These are phyloP conservation scores for Didymella sp. DNA, from an alignment of 2,329 filamentous ascomycete species.

Conservation along the genomic window DNA sequence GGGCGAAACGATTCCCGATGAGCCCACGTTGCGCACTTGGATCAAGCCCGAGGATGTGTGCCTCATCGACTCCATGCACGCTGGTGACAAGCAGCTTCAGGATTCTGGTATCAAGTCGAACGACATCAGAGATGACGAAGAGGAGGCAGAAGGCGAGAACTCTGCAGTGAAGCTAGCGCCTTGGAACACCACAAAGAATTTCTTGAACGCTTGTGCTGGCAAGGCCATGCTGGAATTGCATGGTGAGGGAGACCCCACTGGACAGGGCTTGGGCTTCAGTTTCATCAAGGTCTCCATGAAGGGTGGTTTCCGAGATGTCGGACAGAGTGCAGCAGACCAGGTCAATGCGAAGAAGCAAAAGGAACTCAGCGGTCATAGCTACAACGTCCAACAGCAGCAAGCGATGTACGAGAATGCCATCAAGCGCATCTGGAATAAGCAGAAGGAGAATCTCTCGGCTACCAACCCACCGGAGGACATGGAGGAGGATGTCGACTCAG, in stretches of 20 bases:
- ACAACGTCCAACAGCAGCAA: constrained; percentile 96
- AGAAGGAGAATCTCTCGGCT: constrained; percentile 79
- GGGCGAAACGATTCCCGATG: constrained; percentile 78
- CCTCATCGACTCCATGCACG: constrained; percentile 93
- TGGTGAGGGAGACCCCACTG: constrained; percentile 92
- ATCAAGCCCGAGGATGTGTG: constrained; percentile 97
- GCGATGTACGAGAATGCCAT: constrained; percentile 91
- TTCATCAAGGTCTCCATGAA: constrained; percentile 99
- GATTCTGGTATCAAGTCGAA: constrained; percentile 84
- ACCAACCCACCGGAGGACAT: constrained; percentile 75
- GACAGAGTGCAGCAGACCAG: constrained; percentile 86
- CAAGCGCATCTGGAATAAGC: constrained; percentile 87
- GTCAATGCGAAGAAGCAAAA: constrained; percentile 77
- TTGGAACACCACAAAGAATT: constrained; percentile 97
- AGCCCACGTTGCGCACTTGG: constrained; percentile 80
- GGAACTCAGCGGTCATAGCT: constrained; percentile 84
- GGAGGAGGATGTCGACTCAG: constrained; percentile 67
- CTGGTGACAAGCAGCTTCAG: constrained; percentile 86
- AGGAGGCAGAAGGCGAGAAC: constrained; percentile 71
- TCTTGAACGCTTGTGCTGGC: constrained; percentile 88
- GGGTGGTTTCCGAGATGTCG: constrained; percentile 89
- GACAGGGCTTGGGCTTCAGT: constrained; percentile 91
- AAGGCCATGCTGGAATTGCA: constrained; percentile 98
- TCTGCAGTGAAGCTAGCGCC: constrained; percentile 90
- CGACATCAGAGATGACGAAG: constrained; percentile 68